phyloP scores from a whole-genome alignment of 345 rosid genomes.

The Eucalyptus tenuipes region DNA sequence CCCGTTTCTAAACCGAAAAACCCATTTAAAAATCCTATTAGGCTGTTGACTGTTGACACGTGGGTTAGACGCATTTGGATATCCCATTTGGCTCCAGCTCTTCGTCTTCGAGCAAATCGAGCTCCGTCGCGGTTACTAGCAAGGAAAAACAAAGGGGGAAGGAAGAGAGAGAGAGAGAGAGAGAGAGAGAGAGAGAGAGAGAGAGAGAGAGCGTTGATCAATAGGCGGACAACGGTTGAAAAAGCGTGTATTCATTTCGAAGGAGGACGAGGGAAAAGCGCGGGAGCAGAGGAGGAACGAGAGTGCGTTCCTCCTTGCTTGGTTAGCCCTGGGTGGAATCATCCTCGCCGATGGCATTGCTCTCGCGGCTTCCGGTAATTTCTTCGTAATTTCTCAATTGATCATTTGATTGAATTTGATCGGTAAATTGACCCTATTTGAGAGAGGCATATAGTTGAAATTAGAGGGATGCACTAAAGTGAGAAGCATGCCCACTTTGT shows the following conservation, averaged over 20 bases:
- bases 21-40: no score
- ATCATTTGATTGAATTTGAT: neutral
- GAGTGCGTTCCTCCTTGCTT: slow-evolving; percentile 75
- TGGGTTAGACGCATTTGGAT: no score
- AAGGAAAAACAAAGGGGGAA: slow-evolving; percentile 36
- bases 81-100: slow-evolving; percentile 28
- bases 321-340: slow-evolving; percentile 71
- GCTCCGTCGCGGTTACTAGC: neutral
- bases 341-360: slow-evolving; percentile 56
- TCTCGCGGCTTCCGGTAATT: slow-evolving; percentile 72
- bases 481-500: neutral
- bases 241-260: slow-evolving; percentile 33
- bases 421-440: neutral
- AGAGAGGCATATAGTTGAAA: neutral
- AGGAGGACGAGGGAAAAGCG: slow-evolving; percentile 41
- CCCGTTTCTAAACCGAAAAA: no score
- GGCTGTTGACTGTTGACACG: no score
- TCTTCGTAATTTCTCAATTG: neutral
- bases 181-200: no score
- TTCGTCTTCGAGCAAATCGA: slow-evolving; percentile 6
- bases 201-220: slow-evolving; percentile 35
- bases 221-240: slow-evolving; percentile 54
- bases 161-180: neutral
- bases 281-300: slow-evolving; percentile 52
- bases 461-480: neutral